phyloP scores from a whole-genome alignment of 2,329 filamentous ascomycete genomes.

The Tetracladium maxilliforme region DNA sequence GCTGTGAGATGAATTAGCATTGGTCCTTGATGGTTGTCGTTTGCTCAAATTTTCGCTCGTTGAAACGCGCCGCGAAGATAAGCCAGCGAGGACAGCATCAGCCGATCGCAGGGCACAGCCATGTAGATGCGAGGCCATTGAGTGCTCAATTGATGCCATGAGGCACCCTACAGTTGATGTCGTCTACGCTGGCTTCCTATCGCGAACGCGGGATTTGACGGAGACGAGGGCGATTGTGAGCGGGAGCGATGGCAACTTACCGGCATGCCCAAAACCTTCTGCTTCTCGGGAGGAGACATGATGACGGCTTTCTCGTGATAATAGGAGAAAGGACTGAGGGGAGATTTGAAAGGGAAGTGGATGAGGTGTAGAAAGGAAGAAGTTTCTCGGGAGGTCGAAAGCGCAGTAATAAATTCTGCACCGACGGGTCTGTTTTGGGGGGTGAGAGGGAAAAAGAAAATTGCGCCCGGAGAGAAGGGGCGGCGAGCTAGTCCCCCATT shows the following conservation, averaged over 20 bases:
- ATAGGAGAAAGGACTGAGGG: constrained; percentile 41
- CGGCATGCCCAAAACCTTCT: constrained; percentile 52
- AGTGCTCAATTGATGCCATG: constrained; percentile 10
- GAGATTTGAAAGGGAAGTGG: constrained; percentile 29
- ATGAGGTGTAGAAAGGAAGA: no score
- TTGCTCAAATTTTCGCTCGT: constrained; percentile 7
- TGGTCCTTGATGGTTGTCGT: constrained; percentile 1
- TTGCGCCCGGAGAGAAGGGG: no score
- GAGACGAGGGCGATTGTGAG: constrained; percentile 7
- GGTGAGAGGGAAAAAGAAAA: no score
- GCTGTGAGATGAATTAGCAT: constrained; percentile 30
- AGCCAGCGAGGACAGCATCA: constrained; percentile 5
- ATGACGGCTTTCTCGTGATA: constrained; percentile 21
- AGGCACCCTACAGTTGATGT: constrained; percentile 8
- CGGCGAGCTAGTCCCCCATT: no score
- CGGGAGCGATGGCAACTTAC: constrained; percentile 28
- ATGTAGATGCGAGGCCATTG: constrained; percentile 1
- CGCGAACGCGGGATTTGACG: constrained; percentile 13
- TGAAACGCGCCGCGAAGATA: constrained; percentile 3
- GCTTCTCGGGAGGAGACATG: constrained; percentile 39
- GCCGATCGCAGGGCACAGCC: constrained; percentile 3
- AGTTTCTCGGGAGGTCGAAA: no score
- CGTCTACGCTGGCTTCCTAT: constrained; percentile 7
- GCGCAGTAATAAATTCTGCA: no score
- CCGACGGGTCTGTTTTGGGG: no score